A percentile compares a stretch with the other conserved stretches of the same genome.
These are phyloP conservation scores for Lyophyllum semitale DNA, from an alignment of 768 basidiomycete species.

Conservation along the genomic window DNA sequence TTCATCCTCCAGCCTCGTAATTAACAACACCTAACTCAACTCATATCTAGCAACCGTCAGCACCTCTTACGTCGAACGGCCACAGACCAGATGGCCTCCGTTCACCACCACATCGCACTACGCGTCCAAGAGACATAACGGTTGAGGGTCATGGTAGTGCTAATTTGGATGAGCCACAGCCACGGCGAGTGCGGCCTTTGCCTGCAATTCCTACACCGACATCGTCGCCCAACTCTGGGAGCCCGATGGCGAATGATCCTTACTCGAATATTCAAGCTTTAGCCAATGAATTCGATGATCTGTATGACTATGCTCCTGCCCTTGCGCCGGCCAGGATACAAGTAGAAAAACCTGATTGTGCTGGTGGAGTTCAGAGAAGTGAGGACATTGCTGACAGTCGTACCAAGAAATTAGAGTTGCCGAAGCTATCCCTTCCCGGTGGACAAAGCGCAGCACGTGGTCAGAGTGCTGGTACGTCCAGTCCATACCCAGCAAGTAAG, in stretches of 20 bases:
- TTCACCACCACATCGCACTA: constrained; percentile 8
- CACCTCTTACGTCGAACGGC: neutral
- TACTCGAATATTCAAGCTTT: constrained; percentile 7
- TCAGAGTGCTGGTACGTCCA: neutral
- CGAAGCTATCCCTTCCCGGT: neutral
- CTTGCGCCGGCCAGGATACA: neutral
- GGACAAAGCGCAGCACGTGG: neutral
- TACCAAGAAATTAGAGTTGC: neutral
- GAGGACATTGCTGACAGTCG: neutral
- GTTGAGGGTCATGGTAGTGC: constrained; percentile 1
- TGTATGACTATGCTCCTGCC: constrained; percentile 9
- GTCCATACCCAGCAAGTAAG: constrained; percentile 10
- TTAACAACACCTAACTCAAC: neutral
- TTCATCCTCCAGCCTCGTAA: neutral
- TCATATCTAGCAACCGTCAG: neutral
- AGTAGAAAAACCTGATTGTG: neutral
- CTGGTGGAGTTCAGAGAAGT: neutral
- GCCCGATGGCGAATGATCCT: constrained; percentile 2
- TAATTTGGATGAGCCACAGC: constrained; percentile 12
- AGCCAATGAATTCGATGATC: constrained; percentile 16
- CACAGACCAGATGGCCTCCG: neutral
- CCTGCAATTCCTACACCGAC: constrained; percentile 22
- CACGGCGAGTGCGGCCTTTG: constrained; percentile 19
- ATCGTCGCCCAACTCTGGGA: constrained; percentile 5
- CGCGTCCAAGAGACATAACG: constrained; percentile 8